Evolutionary conservation across 2,329 filamentous ascomycete species (phyloP), one percentile per base, ranked within the genome.

Genomic region (Fusarium redolens): DNA sequence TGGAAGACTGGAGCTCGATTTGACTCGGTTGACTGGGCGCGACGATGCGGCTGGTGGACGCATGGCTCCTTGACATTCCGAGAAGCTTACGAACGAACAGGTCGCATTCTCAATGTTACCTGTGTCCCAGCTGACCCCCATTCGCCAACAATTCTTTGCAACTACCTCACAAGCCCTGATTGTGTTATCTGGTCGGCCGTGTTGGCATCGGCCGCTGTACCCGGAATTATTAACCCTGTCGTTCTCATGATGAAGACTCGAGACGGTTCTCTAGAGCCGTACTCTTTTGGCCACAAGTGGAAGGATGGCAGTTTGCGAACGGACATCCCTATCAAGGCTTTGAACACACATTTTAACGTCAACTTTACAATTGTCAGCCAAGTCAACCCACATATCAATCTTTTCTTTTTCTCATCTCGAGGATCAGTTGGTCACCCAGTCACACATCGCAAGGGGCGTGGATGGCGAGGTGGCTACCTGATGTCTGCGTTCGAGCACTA

Each of bases 101-200:
- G 96, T 1, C 92, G 96, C 25, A 96, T 98, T 69, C 87, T 99
- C 56, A 99, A 99, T 81, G 95, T 99, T 14, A 94, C 94, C 10
- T 99, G 96, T 81, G 94, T 99, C 4, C 96, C 96, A 2, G 95
- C 96, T 0, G 96, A 99, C 80, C 96, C 96, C 22, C 95, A 99
- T 82, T 97, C 94, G 47, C 96, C 90, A 13, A 91, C 95, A 1
- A 97, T 99, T 73, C 87, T 99, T 12, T 94, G 94, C 79, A 99
- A 99, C 83, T 97, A 98, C 80, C 88, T 98, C 37, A 98, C 96
- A 4, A 93, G 93, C 28, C 96, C 96, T 0, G 95, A 99, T 83
- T 99, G 96, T 79, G 96, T 99, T 44, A 97, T 99, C 71, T 99
- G 97, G 96, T 97, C 95, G 15, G 96, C 96, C 4, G 95, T 98